Conservation (phyloP, 495 filamentous ascomycete species). For the Daldinia concentrica region DNA sequence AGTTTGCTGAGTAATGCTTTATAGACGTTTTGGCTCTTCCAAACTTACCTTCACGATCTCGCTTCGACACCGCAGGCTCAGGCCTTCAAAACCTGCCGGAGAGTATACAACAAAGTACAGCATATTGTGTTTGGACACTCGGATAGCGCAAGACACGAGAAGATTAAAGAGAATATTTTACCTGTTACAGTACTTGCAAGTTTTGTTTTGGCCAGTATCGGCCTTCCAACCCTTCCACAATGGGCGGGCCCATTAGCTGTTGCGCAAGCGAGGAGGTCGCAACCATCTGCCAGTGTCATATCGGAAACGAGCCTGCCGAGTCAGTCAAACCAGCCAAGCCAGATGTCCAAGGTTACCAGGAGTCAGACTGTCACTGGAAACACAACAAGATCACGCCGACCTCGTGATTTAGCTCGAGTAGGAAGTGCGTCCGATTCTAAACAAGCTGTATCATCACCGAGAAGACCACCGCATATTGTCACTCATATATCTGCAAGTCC, state of each 20-base stretch:
- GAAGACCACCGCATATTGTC: conserved; percentile 40
- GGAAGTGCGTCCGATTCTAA: conserved; percentile 53
- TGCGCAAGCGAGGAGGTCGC: conserved; percentile 75
- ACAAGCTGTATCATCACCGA: conserved; percentile 41
- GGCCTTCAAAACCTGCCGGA: conserved; percentile 75
- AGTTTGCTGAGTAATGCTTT: conserved; percentile 40
- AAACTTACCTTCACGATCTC: conserved; percentile 81
- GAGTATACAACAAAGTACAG: conserved; percentile 83
- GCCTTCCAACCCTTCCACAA: conserved; percentile 60
- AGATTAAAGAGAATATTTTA: conserved; percentile 77
- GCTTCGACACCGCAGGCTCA: conserved; percentile 71
- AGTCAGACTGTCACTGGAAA: conserved; percentile 69
- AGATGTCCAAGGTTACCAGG: conserved; percentile 58
- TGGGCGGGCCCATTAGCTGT: conserved; percentile 77
- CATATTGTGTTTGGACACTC: conserved; percentile 77
- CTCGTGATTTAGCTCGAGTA: conserved; percentile 54
- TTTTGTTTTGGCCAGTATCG: conserved; percentile 72
- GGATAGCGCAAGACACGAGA: conserved; percentile 68
- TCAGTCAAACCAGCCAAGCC: conserved; percentile 45
- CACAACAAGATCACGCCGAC: conserved; percentile 56
- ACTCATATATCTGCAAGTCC: conserved; percentile 35
- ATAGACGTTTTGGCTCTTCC: conserved; percentile 85
- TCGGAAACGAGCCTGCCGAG: conserved; percentile 59
- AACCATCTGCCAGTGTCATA: conserved; percentile 63
- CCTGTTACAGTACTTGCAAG: conserved; percentile 77